phyloP scores from a whole-genome alignment of 129 eudicot species.

The Pittosporum tobira region DNA sequence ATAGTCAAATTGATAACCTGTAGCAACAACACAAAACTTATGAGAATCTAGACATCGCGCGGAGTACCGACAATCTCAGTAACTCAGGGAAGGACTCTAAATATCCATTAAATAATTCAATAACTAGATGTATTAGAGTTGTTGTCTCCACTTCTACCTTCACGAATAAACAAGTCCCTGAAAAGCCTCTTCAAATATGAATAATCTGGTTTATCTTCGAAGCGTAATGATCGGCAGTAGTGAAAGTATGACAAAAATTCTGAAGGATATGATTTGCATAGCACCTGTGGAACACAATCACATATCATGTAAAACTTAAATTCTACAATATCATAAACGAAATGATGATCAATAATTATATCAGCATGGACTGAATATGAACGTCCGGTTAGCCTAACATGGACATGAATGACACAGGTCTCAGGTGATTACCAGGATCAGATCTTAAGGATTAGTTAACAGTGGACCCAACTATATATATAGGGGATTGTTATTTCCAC shows the following conservation, averaged over 20 bases:
- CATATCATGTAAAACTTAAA: not conserved
- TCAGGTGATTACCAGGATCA: not conserved
- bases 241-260: slow-evolving; percentile 88
- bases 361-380: not conserved
- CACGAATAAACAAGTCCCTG: slow-evolving; percentile 83
- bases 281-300: slow-evolving; percentile 38
- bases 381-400: not conserved
- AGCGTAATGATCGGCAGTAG: slow-evolving; percentile 85
- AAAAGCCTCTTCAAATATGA: slow-evolving; percentile 94
- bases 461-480: not conserved
- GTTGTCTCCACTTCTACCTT: slow-evolving; percentile 44
- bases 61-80: not conserved
- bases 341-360: not conserved
- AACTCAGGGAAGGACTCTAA: not conserved
- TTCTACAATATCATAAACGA: not conserved
- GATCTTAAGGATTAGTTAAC: not conserved
- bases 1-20: slow-evolving; percentile 95
- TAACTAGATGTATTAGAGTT: not conserved
- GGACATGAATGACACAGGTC: too few relatives aligned
- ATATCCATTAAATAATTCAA: not conserved
- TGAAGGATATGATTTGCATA: slow-evolving; percentile 94
- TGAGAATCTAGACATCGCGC: not conserved
- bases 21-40: not conserved
- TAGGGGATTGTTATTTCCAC: not conserved
- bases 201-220: slow-evolving; percentile 96